Evolutionary conservation across 1,284 basidiomycete genomes (phyloP), one percentile per base, ranked within the genome.

Genomic region (Melampsora larici-populina): DNA sequence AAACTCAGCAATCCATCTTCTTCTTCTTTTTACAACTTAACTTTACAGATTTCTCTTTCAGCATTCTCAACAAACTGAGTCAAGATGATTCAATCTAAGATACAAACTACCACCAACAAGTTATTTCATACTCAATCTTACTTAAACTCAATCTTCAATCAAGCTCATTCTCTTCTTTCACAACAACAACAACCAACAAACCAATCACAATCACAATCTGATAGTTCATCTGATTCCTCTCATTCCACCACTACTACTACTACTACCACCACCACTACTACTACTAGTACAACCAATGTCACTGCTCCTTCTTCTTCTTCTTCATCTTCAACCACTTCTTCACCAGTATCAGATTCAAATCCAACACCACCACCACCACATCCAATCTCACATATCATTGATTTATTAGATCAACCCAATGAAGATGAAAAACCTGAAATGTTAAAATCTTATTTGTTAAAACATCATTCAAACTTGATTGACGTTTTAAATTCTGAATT

Each of bases 341-440:
- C 43, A 43, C 43, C 43, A 11, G 15, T 43, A 0, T 36, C 36
- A 36, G n/a, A n/a, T n/a, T 43, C 43, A 43, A 13, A 43, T 13
- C 13, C 43, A 15, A 43, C 15, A 3, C 15, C 9, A 43, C 11
- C 43, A 9, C 36, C 9, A 21, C 51, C 18, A 58, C 8, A 58
- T 58, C 55, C 29, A 9, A 58, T 58, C n/a, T 58, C 55, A 24
- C 11, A 33, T 33, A 29, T 65, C 63, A 65, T 65, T 33, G 18
- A 33, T 33, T 24, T 36, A 24, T 65, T 65, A 65, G 9, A 31
- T 17, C 29, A 65, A 24, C 31, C 63, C 3, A 40, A 65, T 65
- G 29, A 65, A 31, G 63, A 65, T 24, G 63, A 65, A 31, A 40
- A 33, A 65, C 63, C 63, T 21, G 63, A 65, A 31, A 31, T n/a